A percentile compares a stretch with the other conserved stretches of the same genome.
Conservation (phyloP, 176 grass and related monocot genomes). For the Phoenix dactylifera region DNA sequence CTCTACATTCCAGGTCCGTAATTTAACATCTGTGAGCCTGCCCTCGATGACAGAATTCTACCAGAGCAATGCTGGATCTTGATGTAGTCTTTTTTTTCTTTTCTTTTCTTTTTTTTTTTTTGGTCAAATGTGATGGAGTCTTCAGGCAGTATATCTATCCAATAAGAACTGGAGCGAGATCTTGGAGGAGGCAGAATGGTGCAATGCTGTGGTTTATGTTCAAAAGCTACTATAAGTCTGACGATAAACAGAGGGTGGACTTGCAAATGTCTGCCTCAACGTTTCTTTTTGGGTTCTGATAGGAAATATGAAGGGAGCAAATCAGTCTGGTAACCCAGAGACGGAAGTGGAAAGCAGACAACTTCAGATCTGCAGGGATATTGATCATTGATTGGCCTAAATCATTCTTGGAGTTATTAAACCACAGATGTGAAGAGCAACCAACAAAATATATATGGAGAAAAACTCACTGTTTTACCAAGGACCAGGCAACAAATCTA, state of each 20-base stretch:
- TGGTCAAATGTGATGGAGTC: background rate
- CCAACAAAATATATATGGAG: too few relatives aligned
- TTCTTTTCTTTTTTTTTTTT: too few relatives aligned
- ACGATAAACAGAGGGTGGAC: background rate
- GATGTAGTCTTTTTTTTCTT: constrained; percentile 4
- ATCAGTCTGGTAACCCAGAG: background rate
- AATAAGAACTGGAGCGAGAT: background rate
- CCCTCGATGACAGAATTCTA: constrained; percentile 6
- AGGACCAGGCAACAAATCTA: too few relatives aligned
- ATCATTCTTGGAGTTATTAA: too few relatives aligned
- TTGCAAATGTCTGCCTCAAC: constrained; percentile 22
- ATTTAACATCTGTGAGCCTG: background rate
- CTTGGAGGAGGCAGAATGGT: background rate
- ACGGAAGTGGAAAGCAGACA: background rate
- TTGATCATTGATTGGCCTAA: constrained; percentile 14
- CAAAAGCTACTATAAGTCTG: constrained; percentile 33
- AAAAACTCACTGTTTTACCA: too few relatives aligned
- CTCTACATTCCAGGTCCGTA: background rate
- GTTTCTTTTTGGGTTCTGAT: constrained; percentile 14
- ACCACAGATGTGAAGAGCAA: too few relatives aligned
- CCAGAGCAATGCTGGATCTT: constrained; percentile 31
- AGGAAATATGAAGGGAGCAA: constrained; percentile 31
- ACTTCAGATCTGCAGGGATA: background rate
- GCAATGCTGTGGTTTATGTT: background rate
- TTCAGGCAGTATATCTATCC: constrained; percentile 24